Evolutionary conservation across 148 eudicot species (phyloP), one percentile per base, ranked within the genome.

Genomic region (Oxyria digyna): DNA sequence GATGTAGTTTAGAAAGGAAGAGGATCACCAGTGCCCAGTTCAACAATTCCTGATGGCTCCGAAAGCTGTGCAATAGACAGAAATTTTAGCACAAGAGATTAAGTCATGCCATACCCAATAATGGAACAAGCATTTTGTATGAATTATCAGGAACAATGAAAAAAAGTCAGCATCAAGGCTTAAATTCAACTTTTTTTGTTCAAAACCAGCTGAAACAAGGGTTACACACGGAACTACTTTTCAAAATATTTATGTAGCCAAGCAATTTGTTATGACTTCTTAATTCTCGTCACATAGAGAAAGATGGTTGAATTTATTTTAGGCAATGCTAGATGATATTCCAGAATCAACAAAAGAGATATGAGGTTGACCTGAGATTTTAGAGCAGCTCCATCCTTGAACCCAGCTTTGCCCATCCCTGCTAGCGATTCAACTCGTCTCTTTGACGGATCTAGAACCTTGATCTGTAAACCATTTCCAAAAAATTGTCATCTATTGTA

Each of bases 361-460:
- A 26, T 12, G 20, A 4, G 65, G 38, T 59, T 13, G 65, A 89
- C 98, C 98, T 89, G 96, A 77, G 98, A 88, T 76, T 70, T 68
- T 48, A 79, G 65, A 63, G 88, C 85, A 76, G 77, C 62, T 70
- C 98, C 98, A 81, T 93, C 98, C 79, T 81, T 87, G 75, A 89
- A 89, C 66, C 98, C 96, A 78, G 98, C 98, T 80, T 81, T 85
- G 67, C 98, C 98, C 42, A 84, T 81, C 62, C 98, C 98, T 65
- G 88, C 91, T 71, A 89, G 27, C 14, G 95, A 87, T 42, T 57
- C 81, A 40, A 93, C 98, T 82, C 80, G 83, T 71, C 78, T 85
- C 46, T 71, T 87, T 14, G 87, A 82, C 72, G 86, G 87, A 74
- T 89, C 96, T 15, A 93, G 85, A 81, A 78, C 87, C 85, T 93